Evolutionary conservation across 805 yeast genomes (phyloP).

Genomic region (Monosporozyma siamensis): DNA sequence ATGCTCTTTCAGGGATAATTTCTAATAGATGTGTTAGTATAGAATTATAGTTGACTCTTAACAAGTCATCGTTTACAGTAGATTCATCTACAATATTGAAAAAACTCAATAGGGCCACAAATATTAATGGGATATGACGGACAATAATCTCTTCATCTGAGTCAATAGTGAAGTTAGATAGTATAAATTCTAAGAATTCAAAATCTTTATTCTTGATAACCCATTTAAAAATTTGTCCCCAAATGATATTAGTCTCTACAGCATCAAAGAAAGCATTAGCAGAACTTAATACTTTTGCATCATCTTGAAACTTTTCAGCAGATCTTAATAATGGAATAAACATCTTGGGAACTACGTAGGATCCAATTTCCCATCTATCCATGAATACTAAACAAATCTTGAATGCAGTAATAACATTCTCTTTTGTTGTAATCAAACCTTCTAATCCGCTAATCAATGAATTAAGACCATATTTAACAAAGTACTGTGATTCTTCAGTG

Average conservation of each 20-base stretch:
- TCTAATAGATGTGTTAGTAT: constrained; percentile 36
- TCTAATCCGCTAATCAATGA: constrained; percentile 46
- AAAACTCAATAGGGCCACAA: constrained; percentile 39
- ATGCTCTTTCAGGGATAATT: constrained; percentile 55
- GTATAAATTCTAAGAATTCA: constrained; percentile 47
- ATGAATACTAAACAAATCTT: constrained; percentile 62
- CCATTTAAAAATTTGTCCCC: constrained; percentile 49
- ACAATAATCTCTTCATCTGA: constrained; percentile 81
- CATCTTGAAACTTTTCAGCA: constrained; percentile 30
- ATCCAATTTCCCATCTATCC: constrained; percentile 95
- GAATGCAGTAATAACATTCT: constrained; percentile 38
- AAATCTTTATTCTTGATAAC: constrained; percentile 29
- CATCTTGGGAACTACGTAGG: constrained; percentile 56
- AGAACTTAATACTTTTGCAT: constrained; percentile 38
- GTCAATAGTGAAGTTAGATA: constrained; percentile 53
- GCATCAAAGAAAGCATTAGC: constrained; percentile 74
- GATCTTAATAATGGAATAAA: constrained; percentile 55
- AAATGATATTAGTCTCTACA: constrained; percentile 70
- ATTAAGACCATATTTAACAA: constrained; percentile 45
- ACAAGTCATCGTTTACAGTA: constrained; percentile 1
- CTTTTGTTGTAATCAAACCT: constrained; percentile 33
- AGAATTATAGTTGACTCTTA: neutral
- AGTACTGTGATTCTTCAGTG: constrained; percentile 34
- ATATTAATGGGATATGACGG: constrained; percentile 63
- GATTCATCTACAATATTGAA: constrained; percentile 8